These are phyloP conservation scores for Polysphondylium violaceum DNA, from an alignment of 78 protist genomes.

Conservation along the genomic window DNA sequence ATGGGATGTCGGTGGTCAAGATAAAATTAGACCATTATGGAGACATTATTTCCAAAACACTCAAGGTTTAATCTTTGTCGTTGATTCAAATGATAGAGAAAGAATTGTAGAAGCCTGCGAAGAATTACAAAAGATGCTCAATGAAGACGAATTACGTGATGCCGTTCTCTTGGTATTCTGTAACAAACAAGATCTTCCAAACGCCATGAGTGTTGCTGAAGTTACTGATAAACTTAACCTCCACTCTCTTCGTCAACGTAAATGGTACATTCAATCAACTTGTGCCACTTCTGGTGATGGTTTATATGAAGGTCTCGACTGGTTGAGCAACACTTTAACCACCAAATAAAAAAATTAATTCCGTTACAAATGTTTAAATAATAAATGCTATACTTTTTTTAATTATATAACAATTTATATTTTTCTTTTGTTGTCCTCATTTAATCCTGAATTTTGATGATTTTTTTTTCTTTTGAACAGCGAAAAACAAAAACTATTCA, in stretches of 20 bases:
- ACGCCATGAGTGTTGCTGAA: conserved; percentile 95
- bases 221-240: conserved; percentile 95
- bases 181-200: conserved; percentile 96
- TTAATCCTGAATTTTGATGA: too few relatives aligned
- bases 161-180: conserved; percentile 88
- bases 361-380: too few relatives aligned
- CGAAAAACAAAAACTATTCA: too few relatives aligned
- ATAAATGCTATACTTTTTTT: too few relatives aligned
- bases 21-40: conserved; percentile 94
- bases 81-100: conserved; percentile 94
- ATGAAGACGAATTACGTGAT: conserved; percentile 75
- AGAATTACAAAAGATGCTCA: conserved; percentile 86
- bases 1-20: conserved; percentile 99
- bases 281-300: conserved; percentile 95
- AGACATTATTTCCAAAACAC: conserved; percentile 92
- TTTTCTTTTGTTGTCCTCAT: too few relatives aligned
- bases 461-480: too few relatives aligned
- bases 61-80: conserved; percentile 96
- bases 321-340: conserved; percentile 89
- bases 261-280: conserved; percentile 93
- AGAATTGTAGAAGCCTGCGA: conserved; percentile 88
- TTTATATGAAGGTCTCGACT: conserved; percentile 96
- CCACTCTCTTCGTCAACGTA: conserved; percentile 90
- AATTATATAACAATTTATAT: too few relatives aligned
- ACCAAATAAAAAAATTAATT: too few relatives aligned